Base-by-base conservation (phyloP, 192 early-diverging fungal species). In the Coemansia sp. region DNA sequence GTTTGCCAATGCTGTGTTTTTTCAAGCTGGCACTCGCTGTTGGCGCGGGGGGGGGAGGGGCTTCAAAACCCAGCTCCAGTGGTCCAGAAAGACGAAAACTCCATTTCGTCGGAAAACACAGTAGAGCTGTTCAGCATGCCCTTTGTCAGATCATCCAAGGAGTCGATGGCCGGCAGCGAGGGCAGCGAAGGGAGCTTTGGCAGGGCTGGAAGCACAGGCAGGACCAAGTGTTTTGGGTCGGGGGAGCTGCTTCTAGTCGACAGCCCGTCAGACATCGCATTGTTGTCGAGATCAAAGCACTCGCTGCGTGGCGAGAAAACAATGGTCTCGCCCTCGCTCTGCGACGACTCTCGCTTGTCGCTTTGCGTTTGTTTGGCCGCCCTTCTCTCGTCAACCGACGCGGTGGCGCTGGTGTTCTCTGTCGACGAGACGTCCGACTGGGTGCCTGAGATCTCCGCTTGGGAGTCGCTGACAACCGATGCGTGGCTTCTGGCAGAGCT, bases 271-370 rank as follows among this genome's bases (percentile, higher is more conserved):
- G 35, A 29, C 32, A 34, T 30, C 4, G 14, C 25, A 16, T 25
- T 46, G 25, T 52, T 42, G n/a, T 32, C 30, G 1, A 35, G 7
- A 10, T 48, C 48, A 3, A 27, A 27, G 14, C n/a, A 1, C 14
- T 25, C 58, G 48, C 47, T 67, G 30, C 66, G 62, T 6, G 75
- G 75, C 60, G 75, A 78, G 32, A 55, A 74, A 25, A 79, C 65
- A 55, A 79, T 72, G 1, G 76, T 79, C 25, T 79, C 76, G 62
- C 76, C 55, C 48, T 79, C 71, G 65, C 76, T 79, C 53, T 71
- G 76, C 20, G 71, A 61, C 16, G 76, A 79, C 50, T 61, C 76
- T 49, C 76, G 76, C 71, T 79, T 79, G 42, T 70, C 71, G 57
- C 46, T 72, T 7, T 57, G 23, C 11, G 34, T 6, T 13, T 48